These are phyloP conservation scores for Delonix regia DNA, from an alignment of 306 rosid species.

Conservation along the genomic window DNA sequence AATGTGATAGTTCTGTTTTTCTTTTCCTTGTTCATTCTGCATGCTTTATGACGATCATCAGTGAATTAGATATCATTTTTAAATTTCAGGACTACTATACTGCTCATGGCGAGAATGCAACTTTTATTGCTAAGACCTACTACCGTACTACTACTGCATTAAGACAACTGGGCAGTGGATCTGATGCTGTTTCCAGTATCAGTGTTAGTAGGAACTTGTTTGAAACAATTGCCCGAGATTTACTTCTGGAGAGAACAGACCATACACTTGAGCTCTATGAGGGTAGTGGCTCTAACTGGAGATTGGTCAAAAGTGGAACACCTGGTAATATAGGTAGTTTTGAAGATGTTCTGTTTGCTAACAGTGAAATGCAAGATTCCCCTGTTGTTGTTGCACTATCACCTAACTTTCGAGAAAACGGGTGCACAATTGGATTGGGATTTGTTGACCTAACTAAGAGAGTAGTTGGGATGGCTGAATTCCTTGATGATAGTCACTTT, in stretches of 20 bases:
- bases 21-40: conserved; percentile 16
- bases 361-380: conserved; percentile 97
- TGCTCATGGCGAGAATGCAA: conserved; percentile 93
- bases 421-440: conserved; percentile 81
- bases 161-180: conserved; percentile 79
- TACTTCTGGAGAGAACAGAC: conserved; percentile 90
- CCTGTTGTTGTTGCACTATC: conserved; percentile 76
- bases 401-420: conserved; percentile 75
- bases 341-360: conserved; percentile 90
- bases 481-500: conserved; percentile 90
- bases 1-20: conserved; percentile 30
- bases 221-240: conserved; percentile 83
- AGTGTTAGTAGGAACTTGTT: conserved; percentile 84
- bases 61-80: conserved; percentile 16
- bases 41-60: conserved; percentile 26
- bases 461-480: conserved; percentile 86
- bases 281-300: conserved; percentile 95
- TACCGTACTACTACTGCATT: conserved; percentile 87
- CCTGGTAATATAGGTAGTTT: conserved; percentile 95
- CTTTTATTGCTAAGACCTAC: conserved; percentile 86
- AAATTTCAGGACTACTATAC: conserved; percentile 83
- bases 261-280: conserved; percentile 92
- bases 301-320: conserved; percentile 79
- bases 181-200: conserved; percentile 77
- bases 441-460: conserved; percentile 86